Conservation (phyloP, 805 yeast genomes). For the Jamesozyma jinghongensis region DNA sequence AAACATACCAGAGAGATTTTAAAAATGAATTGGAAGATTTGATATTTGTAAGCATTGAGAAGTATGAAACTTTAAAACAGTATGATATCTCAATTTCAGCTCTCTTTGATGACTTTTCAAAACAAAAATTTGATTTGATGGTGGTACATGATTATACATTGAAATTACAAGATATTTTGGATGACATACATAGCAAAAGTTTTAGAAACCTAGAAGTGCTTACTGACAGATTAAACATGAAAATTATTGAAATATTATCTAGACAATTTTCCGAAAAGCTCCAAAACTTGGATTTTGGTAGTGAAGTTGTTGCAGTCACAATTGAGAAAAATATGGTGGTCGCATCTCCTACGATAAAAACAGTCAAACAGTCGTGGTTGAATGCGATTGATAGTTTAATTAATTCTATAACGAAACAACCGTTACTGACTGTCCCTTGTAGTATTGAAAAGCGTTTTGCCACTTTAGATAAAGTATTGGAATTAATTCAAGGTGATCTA, state of each 20-base stretch:
- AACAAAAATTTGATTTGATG: background rate
- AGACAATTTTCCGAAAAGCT: background rate
- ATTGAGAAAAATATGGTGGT: conserved; percentile 1
- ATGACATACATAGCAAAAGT: conserved; percentile 1
- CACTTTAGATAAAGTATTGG: background rate
- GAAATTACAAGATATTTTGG: conserved; percentile 5
- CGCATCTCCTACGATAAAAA: background rate
- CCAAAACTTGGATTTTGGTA: background rate
- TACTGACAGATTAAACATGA: conserved; percentile 3
- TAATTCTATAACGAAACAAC: background rate
- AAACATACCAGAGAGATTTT: background rate
- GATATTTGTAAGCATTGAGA: conserved; percentile 17
- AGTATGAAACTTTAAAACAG: conserved; percentile 30
- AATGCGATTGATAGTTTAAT: background rate
- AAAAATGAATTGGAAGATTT: background rate
- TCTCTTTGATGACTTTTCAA: conserved; percentile 1
- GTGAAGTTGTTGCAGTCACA: conserved; percentile 1
- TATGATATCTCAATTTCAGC: conserved; percentile 9
- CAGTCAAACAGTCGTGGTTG: background rate
- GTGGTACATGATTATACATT: background rate
- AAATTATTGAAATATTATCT: conserved; percentile 1
- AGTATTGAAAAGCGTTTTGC: background rate
- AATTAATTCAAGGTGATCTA: background rate
- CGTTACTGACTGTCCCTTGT: background rate
- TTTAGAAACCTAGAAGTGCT: background rate